These are phyloP conservation scores for Ceriops decandra DNA, from an alignment of 345 rosid species.

Conservation along the genomic window DNA sequence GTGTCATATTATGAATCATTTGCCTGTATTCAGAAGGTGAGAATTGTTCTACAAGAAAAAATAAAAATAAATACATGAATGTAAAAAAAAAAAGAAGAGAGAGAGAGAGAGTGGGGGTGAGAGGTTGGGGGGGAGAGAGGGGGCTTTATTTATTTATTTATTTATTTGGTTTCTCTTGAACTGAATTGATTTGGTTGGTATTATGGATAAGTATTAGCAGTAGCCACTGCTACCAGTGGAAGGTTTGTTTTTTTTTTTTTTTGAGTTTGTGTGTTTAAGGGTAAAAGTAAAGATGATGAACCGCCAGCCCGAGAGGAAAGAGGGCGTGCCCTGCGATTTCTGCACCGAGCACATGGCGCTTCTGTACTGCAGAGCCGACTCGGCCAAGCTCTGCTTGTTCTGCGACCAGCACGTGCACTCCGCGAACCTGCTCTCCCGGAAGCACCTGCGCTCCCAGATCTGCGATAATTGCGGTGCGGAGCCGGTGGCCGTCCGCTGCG, in stretches of 20 bases:
- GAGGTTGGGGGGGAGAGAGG: too few relatives aligned
- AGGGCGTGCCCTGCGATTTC: constrained; percentile 59
- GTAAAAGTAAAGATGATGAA: constrained; percentile 31
- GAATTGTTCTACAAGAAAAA: neutral
- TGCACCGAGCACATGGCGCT: constrained; percentile 66
- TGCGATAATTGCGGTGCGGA: constrained; percentile 64
- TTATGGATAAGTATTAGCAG: too few relatives aligned
- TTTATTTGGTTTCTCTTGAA: too few relatives aligned
- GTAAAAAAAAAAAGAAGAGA: too few relatives aligned
- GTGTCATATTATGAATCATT: too few relatives aligned
- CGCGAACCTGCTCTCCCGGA: constrained; percentile 69
- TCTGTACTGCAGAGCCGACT: constrained; percentile 79
- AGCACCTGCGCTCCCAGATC: constrained; percentile 92
- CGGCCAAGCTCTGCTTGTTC: constrained; percentile 78
- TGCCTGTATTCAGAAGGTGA: neutral
- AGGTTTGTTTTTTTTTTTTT: too few relatives aligned
- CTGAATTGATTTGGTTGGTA: too few relatives aligned
- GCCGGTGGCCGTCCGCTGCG: constrained; percentile 61
- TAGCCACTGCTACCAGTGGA: too few relatives aligned
- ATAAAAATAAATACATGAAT: too few relatives aligned
- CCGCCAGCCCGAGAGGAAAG: constrained; percentile 24
- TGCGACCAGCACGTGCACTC: constrained; percentile 95
- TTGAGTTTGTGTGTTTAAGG: neutral
- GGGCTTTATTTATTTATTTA: too few relatives aligned
- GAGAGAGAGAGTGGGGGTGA: too few relatives aligned